A percentile compares a stretch with the other conserved stretches of the same genome.
These are phyloP conservation scores for Yamadazyma philogaea DNA, from an alignment of 805 yeast genomes.

Conservation along the genomic window DNA sequence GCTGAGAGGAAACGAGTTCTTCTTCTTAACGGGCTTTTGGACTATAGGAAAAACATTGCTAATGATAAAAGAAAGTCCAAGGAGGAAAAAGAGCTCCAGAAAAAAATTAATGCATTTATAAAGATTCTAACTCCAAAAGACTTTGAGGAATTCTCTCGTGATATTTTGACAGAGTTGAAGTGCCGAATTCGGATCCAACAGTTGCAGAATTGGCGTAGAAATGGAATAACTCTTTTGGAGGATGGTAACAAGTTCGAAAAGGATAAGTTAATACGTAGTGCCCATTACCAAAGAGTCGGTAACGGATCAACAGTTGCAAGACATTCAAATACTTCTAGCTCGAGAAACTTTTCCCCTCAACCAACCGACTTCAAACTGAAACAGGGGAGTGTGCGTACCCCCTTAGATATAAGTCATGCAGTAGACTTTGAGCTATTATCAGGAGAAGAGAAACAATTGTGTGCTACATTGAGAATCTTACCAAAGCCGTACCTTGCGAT, in stretches of 20 bases:
- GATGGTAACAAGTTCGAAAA: conserved; percentile 83
- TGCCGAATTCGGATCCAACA: conserved; percentile 81
- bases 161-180: conserved; percentile 71
- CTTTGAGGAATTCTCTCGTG: conserved; percentile 70
- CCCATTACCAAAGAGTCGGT: conserved; percentile 57
- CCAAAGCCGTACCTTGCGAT: conserved; percentile 95
- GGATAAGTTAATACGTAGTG: conserved; percentile 70
- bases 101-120: conserved; percentile 75
- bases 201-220: conserved; percentile 87
- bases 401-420: conserved; percentile 70
- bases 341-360: conserved; percentile 30
- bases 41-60: conserved; percentile 77
- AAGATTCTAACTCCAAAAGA: conserved; percentile 78
- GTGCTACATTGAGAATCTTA: conserved; percentile 75
- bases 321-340: conserved; percentile 9
- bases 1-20: conserved; percentile 88
- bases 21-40: conserved; percentile 72
- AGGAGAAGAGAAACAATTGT: conserved; percentile 82
- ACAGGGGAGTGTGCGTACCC: conserved; percentile 44
- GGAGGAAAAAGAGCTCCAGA: conserved; percentile 82
- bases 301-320: conserved; percentile 28
- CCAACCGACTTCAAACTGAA: conserved; percentile 40
- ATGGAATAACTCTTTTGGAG: conserved; percentile 82
- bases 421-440: conserved; percentile 81
- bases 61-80: conserved; percentile 81